These are phyloP conservation scores for Picea glauca DNA, from an alignment of 75 land plant genomes.

Conservation along the genomic window DNA sequence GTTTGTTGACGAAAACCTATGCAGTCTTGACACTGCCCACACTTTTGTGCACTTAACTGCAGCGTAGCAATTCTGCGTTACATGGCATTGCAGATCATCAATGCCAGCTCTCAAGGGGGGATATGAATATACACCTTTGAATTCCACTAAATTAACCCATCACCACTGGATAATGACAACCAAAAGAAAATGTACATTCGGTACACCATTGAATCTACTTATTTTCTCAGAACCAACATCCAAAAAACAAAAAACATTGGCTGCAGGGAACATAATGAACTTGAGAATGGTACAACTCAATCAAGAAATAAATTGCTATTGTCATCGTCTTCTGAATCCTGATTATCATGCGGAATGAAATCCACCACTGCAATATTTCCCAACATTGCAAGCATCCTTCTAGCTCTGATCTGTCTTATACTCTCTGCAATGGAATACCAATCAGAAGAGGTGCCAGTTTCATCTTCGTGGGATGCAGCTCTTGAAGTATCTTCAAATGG, in stretches of 20 bases:
- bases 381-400: constrained; percentile 8
- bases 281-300: neutral
- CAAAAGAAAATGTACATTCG: neutral
- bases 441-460: neutral
- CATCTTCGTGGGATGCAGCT: neutral
- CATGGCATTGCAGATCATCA: neutral
- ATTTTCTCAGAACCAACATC: neutral
- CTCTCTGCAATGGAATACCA: constrained; percentile 10
- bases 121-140: constrained; percentile 2
- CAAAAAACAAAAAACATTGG: neutral
- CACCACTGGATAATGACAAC: neutral
- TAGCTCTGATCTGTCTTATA: constrained; percentile 9
- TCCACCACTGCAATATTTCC: constrained; percentile 3
- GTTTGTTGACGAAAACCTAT: neutral
- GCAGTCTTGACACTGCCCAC: neutral
- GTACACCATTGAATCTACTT: neutral
- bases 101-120: neutral
- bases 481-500: neutral
- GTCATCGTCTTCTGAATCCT: constrained; percentile 6
- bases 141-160: neutral
- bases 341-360: neutral
- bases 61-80: neutral
- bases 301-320: neutral
- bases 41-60: neutral
- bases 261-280: neutral